A percentile compares a stretch with the other conserved stretches of the same genome.
Evolutionary conservation across 306 rosid species (phyloP).

Genomic region (Inga leiocalycina): DNA sequence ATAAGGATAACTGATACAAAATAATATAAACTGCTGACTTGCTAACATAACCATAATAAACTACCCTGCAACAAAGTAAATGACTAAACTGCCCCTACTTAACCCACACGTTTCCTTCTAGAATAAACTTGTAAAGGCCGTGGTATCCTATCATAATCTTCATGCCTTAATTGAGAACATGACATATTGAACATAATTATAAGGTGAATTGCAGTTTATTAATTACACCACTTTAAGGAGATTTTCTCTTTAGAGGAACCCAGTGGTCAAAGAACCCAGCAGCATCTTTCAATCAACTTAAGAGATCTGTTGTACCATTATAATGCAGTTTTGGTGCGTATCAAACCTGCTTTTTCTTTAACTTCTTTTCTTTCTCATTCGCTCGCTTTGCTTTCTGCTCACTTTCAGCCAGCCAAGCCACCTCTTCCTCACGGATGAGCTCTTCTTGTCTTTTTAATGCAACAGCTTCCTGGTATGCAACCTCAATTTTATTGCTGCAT

Average conservation of each 20-base stretch:
- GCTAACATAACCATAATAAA: too few species aligned
- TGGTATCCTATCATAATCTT: neutral
- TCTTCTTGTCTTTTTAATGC: slow-evolving; percentile 98
- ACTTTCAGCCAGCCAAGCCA: slow-evolving; percentile 89
- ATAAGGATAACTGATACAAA: too few species aligned
- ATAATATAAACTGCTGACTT: too few species aligned
- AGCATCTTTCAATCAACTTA: slow-evolving; percentile 14
- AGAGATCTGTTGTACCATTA: slow-evolving; percentile 19
- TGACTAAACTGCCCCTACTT: too few species aligned
- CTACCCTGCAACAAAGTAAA: too few species aligned
- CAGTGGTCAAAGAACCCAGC: neutral
- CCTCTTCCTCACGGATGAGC: slow-evolving; percentile 99
- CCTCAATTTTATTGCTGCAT: slow-evolving; percentile 95
- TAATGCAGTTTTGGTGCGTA: neutral
- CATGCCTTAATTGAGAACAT: neutral
- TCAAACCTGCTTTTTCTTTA: slow-evolving; percentile 87
- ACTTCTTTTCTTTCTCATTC: slow-evolving; percentile 83
- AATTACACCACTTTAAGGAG: neutral
- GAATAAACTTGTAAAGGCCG: too few species aligned
- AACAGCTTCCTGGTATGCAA: slow-evolving; percentile 95
- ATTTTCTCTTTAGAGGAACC: neutral
- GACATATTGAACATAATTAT: neutral
- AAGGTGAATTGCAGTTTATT: neutral
- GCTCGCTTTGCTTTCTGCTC: slow-evolving; percentile 90
- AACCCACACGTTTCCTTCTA: too few species aligned